Evolutionary conservation across 164 flowering plant species (phyloP).

Genomic region (Chimonanthus praecox): DNA sequence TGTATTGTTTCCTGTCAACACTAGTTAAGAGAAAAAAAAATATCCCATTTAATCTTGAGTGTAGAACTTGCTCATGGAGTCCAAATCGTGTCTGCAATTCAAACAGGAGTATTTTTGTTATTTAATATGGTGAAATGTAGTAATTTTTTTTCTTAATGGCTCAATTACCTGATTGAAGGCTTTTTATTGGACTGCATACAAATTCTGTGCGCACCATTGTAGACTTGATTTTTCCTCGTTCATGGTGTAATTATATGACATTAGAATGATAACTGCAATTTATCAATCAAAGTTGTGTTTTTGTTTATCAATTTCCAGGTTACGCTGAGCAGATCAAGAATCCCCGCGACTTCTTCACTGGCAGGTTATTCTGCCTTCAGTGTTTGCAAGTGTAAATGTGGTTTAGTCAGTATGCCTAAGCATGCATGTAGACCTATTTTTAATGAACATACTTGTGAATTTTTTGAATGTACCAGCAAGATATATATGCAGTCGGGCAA

Average conservation of each 20-base stretch:
- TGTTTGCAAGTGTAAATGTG: neutral
- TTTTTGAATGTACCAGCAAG: neutral
- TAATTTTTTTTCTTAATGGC: no score
- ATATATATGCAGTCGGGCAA: neutral
- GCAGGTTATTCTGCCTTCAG: constrained; percentile 43
- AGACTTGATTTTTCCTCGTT: no score
- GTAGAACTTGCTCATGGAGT: no score
- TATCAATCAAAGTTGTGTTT: neutral
- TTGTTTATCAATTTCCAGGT: constrained; percentile 35
- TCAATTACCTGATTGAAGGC: no score
- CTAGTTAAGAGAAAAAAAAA: no score
- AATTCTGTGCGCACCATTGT: no score
- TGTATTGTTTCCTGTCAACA: no score
- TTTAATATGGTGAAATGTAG: no score
- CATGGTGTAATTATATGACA: neutral
- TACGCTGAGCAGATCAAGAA: constrained; percentile 58
- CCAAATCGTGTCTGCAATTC: no score
- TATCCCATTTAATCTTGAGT: no score
- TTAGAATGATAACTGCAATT: neutral
- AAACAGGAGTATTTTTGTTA: no score
- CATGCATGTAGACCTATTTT: neutral
- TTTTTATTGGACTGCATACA: no score
- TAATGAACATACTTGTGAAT: neutral
- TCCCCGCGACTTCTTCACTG: constrained; percentile 67
- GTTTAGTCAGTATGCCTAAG: neutral